Conservation (phyloP, 2,329 filamentous ascomycete species). For the Apiospora hydei region DNA sequence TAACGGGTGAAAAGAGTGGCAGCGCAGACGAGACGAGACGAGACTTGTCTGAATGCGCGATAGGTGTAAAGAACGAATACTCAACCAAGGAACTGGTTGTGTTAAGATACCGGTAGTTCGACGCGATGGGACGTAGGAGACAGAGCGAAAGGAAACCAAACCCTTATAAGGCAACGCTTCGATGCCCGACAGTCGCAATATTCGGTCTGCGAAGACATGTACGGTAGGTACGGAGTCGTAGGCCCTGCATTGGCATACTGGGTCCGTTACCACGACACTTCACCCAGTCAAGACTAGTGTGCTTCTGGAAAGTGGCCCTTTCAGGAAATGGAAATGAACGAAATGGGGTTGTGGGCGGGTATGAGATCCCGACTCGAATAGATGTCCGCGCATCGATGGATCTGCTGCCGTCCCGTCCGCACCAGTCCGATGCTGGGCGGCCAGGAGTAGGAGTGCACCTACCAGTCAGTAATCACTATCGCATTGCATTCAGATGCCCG, state of each 20-base stretch:
- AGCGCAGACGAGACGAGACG: slow-evolving; percentile 9
- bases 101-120: neutral
- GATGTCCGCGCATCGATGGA: neutral
- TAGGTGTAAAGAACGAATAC: slow-evolving; percentile 1
- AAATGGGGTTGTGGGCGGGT: neutral
- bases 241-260: neutral
- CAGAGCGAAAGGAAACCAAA: neutral
- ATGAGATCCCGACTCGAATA: neutral
- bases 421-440: neutral
- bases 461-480: neutral
- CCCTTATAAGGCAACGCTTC: neutral
- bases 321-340: neutral
- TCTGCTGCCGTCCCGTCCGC: neutral
- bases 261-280: neutral
- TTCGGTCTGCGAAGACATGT: neutral
- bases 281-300: neutral
- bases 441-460: neutral
- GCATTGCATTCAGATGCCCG: neutral
- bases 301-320: neutral
- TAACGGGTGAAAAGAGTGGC: neutral
- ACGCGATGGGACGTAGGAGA: neutral
- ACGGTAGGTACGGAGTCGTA: neutral
- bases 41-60: neutral
- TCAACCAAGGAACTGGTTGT: slow-evolving; percentile 1
- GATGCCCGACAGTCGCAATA: neutral